Conservation (phyloP, 768 basidiomycete species). For the Lactifluus subvellereus region DNA sequence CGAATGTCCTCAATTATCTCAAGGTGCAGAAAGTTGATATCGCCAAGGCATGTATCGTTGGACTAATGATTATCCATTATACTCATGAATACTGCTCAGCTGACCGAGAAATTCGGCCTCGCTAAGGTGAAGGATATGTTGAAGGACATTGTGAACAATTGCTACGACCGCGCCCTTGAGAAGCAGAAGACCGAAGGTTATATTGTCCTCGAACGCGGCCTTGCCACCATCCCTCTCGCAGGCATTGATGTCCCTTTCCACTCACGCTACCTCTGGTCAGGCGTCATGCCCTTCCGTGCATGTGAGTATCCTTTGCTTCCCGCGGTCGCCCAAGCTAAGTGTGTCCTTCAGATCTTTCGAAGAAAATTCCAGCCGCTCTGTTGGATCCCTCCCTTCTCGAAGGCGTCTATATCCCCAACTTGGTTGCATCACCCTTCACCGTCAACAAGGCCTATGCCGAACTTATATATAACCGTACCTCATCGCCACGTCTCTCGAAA, state of each 20-base stretch:
- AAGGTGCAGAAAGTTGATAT: conserved; percentile 97
- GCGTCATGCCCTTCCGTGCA: conserved; percentile 94
- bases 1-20: conserved; percentile 93
- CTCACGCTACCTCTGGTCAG: conserved; percentile 98
- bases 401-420: conserved; percentile 95
- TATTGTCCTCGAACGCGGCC: conserved; percentile 93
- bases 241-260: conserved; percentile 99
- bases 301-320: conserved; percentile 48
- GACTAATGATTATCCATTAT: not conserved
- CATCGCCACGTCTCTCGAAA: conserved; percentile 90
- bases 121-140: conserved; percentile 98
- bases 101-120: conserved; percentile 80
- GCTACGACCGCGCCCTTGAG: conserved; percentile 66
- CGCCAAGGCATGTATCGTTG: conserved; percentile 49
- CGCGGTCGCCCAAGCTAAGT: not conserved
- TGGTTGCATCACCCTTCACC: conserved; percentile 84
- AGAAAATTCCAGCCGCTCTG: conserved; percentile 91
- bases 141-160: conserved; percentile 82
- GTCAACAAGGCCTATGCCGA: conserved; percentile 85
- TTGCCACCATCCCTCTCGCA: conserved; percentile 90
- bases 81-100: conserved; percentile 36
- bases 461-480: conserved; percentile 93
- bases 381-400: conserved; percentile 93
- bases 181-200: conserved; percentile 79
- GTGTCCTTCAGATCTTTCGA: conserved; percentile 68